Evolutionary conservation across 306 rosid genomes (phyloP).

Genomic region (Rosa multiflora): DNA sequence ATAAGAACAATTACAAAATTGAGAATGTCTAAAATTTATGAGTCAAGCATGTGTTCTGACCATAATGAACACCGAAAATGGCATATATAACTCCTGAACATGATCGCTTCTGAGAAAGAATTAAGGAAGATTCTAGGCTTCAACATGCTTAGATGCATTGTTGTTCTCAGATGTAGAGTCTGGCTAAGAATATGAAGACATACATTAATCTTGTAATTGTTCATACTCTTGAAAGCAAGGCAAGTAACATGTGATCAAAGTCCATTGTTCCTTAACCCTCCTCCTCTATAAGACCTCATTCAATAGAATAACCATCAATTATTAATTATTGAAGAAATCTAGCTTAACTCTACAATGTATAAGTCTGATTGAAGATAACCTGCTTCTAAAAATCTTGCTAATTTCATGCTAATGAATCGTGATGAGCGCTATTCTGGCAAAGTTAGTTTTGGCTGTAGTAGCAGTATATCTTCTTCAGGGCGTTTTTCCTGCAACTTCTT

Average conservation of each 20-base stretch:
- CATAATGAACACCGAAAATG: neutral
- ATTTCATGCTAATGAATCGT: neutral
- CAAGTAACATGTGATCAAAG: neutral
- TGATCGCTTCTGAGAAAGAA: neutral
- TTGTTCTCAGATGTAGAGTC: neutral
- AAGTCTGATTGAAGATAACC: neutral
- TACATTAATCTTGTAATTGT: neutral
- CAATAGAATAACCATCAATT: neutral
- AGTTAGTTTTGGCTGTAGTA: slow-evolving; percentile 19
- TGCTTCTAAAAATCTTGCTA: neutral
- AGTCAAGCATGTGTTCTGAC: neutral
- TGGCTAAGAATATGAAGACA: neutral
- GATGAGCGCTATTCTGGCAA: slow-evolving; percentile 24
- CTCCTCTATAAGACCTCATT: neutral
- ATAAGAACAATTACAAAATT: neutral
- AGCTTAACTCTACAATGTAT: neutral
- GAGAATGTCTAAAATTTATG: neutral
- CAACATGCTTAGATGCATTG: neutral
- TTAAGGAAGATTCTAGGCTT: neutral
- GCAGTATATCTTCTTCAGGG: slow-evolving; percentile 17
- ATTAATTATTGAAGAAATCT: slow-evolving; percentile 1
- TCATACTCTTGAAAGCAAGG: neutral
- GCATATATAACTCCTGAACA: neutral
- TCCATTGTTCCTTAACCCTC: neutral
- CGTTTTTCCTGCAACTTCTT: slow-evolving; percentile 8